Evolutionary conservation across 169 alveolate genomes (phyloP), one percentile per base, ranked within the genome.

Genomic region (Toxoplasma gondii): DNA sequence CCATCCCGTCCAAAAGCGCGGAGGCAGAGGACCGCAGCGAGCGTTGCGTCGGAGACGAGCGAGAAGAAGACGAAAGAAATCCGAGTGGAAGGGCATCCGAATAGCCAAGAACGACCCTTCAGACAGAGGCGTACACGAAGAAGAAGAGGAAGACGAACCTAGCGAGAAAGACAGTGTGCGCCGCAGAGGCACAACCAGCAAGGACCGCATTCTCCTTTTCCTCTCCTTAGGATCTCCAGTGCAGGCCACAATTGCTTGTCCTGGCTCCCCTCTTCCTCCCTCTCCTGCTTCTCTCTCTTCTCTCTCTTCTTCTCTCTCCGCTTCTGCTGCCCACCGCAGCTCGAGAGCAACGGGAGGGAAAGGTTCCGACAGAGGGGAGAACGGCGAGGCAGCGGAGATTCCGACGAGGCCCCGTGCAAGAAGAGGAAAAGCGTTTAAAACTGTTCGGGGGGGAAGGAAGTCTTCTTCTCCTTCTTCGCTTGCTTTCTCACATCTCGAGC

Each of bases 361-460:
- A 10, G 90, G 90, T 0, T 12, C 90, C 31, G 90, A 2, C 19
- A 29, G 64, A 24, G 67, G 67, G 31, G 53, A 38, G 67, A 29
- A 82, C 38, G 90, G 90, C 34, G 90, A 82, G 67, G 67, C 90
- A 10, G 90, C 90, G n/a, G 67, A 41, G 90, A 82, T 16, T 22
- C 39, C 38, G 34, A 82, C 69, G n/a, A 82, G 67, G 31, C 90
- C 90, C 29, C 38, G 67, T 67, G 41, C 41, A 41, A 82, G 67
- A 31, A 43, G 53, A 82, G 90, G 90, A 44, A 82, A 43, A 12
- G 64, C 38, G 34, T 36, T 38, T 34, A 41, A 29, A 41, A 82
- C n/a, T 4, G 90, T 82, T 1, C 69, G 5, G 34, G 67, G 31
- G 24, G 90, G 90, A 1, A 82, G 90, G 67, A 82, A 29, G 44